phyloP scores from a whole-genome alignment of 1,284 basidiomycete species.

The Pascua sp. region DNA sequence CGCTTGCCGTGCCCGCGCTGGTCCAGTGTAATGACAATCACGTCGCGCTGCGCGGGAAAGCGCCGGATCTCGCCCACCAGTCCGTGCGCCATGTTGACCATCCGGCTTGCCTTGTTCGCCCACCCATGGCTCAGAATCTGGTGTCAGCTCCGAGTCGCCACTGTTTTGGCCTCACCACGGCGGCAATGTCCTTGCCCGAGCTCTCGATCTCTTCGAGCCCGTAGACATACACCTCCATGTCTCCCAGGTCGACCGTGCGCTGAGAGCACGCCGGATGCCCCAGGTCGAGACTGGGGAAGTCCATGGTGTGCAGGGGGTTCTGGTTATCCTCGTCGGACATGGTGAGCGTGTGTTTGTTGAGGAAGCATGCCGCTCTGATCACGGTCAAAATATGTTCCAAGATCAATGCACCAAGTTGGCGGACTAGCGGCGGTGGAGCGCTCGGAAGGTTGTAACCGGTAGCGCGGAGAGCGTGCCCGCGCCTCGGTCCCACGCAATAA shows the following conservation, averaged over 20 bases:
- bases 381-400: no score
- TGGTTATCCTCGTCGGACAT: conserved; percentile 2
- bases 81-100: conserved; percentile 33
- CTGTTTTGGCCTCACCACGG: conserved; percentile 22
- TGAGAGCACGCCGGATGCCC: background rate
- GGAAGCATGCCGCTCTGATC: no score
- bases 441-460: background rate
- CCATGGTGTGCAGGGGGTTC: conserved; percentile 3
- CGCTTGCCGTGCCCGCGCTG: conserved; percentile 71
- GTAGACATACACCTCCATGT: conserved; percentile 6
- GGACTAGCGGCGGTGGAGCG: background rate
- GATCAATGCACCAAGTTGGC: no score
- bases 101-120: conserved; percentile 29
- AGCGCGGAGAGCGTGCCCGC: background rate
- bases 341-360: background rate
- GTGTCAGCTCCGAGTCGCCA: background rate
- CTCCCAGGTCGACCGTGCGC: background rate
- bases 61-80: conserved; percentile 26
- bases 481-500: no score
- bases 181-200: conserved; percentile 25
- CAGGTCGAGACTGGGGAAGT: conserved; percentile 5
- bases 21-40: conserved; percentile 55
- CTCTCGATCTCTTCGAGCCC: conserved; percentile 5
- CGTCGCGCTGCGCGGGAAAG: conserved; percentile 20
- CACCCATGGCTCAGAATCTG: conserved; percentile 27